Evolutionary conservation across 2,329 filamentous ascomycete genomes (phyloP).

Genomic region (Talaromyces sp.): DNA sequence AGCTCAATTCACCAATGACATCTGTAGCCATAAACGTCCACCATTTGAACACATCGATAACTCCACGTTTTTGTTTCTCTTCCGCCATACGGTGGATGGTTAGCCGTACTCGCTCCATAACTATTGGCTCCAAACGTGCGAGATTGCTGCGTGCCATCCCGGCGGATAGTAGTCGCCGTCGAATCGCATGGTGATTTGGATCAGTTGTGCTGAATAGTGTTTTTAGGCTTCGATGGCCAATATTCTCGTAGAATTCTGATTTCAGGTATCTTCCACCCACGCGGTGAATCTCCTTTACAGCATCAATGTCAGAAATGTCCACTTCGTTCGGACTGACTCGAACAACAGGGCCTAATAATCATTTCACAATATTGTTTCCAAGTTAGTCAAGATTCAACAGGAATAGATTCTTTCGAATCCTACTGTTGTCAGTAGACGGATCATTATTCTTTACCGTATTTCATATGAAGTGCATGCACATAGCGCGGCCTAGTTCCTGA

Average conservation of each 20-base stretch:
- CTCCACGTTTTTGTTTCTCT: conserved; percentile 38
- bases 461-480: conserved; percentile 21
- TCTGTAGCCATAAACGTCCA: conserved; percentile 52
- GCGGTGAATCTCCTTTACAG: conserved; percentile 32
- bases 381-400: not conserved
- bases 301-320: conserved; percentile 35
- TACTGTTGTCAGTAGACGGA: no score
- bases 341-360: conserved; percentile 27
- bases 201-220: conserved; percentile 42
- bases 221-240: conserved; percentile 18
- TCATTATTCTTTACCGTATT: conserved; percentile 17
- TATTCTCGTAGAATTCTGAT: conserved; percentile 26
- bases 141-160: conserved; percentile 22
- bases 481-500: conserved; percentile 10
- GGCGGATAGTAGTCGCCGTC: conserved; percentile 40
- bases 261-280: conserved; percentile 31
- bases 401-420: no score
- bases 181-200: conserved; percentile 35
- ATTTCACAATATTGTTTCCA: not conserved
- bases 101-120: conserved; percentile 37
- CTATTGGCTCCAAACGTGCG: conserved; percentile 34
- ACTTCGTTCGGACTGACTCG: conserved; percentile 25
- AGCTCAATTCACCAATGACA: conserved; percentile 49
- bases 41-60: conserved; percentile 50
- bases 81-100: conserved; percentile 42